Evolutionary conservation across 768 basidiomycete genomes (phyloP).

Genomic region (Suillus placidus): DNA sequence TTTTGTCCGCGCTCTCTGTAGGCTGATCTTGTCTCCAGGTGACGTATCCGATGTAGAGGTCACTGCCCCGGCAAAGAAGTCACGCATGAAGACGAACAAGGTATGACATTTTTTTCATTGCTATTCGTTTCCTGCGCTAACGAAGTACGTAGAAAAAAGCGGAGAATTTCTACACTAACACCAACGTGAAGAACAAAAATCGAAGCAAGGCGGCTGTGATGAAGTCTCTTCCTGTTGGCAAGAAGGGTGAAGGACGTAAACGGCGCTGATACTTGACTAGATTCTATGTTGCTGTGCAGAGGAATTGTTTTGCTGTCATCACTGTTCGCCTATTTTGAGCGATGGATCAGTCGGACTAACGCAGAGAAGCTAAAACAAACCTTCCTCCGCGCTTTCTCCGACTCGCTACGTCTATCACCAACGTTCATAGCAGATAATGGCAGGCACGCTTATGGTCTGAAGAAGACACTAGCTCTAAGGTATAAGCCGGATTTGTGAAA

Average conservation of each 20-base stretch:
- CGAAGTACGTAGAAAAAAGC: slow-evolving; percentile 69
- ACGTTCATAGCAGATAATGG: slow-evolving; percentile 9
- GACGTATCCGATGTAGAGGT: slow-evolving; percentile 39
- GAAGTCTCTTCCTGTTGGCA: slow-evolving; percentile 58
- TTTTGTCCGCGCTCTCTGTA: not conserved
- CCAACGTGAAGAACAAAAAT: slow-evolving; percentile 89
- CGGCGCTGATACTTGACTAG: slow-evolving; percentile 27
- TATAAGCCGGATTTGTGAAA: slow-evolving; percentile 4
- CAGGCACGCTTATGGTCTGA: slow-evolving; percentile 17
- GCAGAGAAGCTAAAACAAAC: slow-evolving; percentile 16
- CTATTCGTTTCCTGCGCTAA: slow-evolving; percentile 13
- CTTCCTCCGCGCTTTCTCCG: slow-evolving; percentile 15
- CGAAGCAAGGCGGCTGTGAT: slow-evolving; percentile 64
- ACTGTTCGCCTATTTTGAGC: slow-evolving; percentile 8
- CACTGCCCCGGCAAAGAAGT: slow-evolving; percentile 46
- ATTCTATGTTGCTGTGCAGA: slow-evolving; percentile 9
- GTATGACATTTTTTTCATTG: slow-evolving; percentile 36
- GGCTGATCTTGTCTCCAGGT: slow-evolving; percentile 27
- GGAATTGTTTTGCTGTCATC: slow-evolving; percentile 13
- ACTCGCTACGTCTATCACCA: not conserved
- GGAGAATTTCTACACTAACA: slow-evolving; percentile 82
- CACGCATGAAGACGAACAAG: slow-evolving; percentile 95
- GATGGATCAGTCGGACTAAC: slow-evolving; percentile 11
- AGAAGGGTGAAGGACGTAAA: slow-evolving; percentile 46
- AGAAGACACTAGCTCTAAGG: slow-evolving; percentile 9